Evolutionary conservation across 345 rosid genomes (phyloP).

Genomic region (Populus pruinosa): DNA sequence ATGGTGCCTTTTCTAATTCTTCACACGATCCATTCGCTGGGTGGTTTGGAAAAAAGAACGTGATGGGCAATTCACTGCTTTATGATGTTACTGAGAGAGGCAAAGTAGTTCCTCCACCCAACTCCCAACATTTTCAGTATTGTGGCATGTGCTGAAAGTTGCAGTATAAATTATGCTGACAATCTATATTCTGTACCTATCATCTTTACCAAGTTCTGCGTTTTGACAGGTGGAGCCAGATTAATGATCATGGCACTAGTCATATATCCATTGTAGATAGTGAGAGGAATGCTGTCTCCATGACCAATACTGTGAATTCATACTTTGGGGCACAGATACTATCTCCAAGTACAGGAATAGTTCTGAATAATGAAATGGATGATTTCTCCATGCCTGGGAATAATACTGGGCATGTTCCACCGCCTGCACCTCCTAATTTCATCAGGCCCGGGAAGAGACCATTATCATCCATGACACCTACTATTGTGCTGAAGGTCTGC

Average conservation of each 20-base stretch:
- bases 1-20: no score
- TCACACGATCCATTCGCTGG: no score
- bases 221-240: slow-evolving; percentile 47
- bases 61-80: no score
- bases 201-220: not conserved
- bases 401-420: slow-evolving; percentile 15
- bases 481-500: slow-evolving; percentile 49
- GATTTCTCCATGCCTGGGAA: slow-evolving; percentile 44
- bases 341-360: slow-evolving; percentile 55
- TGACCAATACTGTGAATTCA: slow-evolving; percentile 55
- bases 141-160: no score
- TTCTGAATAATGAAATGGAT: slow-evolving; percentile 70
- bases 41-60: no score
- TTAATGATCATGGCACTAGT: slow-evolving; percentile 60
- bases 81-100: no score
- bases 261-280: slow-evolving; percentile 54
- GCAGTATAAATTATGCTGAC: no score
- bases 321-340: slow-evolving; percentile 50
- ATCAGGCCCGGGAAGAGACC: slow-evolving; percentile 60
- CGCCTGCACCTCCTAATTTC: slow-evolving; percentile 51
- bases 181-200: no score
- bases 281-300: slow-evolving; percentile 49
- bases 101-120: no score
- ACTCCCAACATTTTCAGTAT: no score
- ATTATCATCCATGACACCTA: slow-evolving; percentile 62